Evolutionary conservation across 225 moss, liverwort and hornwort species (phyloP), one percentile per base, ranked within the genome.

Genomic region (Pseudoscleropodium purum): DNA sequence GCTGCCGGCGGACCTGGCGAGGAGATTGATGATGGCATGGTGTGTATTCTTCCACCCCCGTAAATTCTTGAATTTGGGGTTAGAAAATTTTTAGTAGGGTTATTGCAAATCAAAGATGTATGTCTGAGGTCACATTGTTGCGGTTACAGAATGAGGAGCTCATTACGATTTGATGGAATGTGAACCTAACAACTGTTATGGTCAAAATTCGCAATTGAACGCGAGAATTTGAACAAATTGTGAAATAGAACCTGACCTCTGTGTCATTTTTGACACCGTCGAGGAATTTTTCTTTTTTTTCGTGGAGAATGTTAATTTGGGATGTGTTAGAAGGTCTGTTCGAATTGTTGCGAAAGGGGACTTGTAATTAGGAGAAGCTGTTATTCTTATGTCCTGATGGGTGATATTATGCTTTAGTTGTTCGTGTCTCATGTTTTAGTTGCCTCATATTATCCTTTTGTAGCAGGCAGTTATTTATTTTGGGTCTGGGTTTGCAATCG

Each of bases 21-120:
- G 85, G 99, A 99, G 91, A 95, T 99, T 86, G 99, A 99, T 95
- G 99, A 99, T 92, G 99, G 99, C 94, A 97, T 99, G 99, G 99
- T 99, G 96, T 96, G 97, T 96, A 95, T 95, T 92, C 99, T 97
- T 99, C 99, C 97, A 91, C 91, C 89, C 80, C 26, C 61, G 18
- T 60, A 14, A 14, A 36, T 66, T 81, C 33, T 66, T 81, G 85
- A 65, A 80, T 49, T 76, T 61, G 68, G 69, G 60, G n/a, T 52
- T 68, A 39, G 52, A 70, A 68, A 34, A 30, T 47, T 45, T 64
- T 63, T 56, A 16, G 64, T 90, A 75, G 81, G 81, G 52, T 39
- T 75, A 23, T 52, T 72, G 60, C 85, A 52, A 81, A 61, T 49
- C 49, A 72, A 61, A 49, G 54, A 37, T 54, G 30, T 24, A 11